These are phyloP conservation scores for Marchantia polymorpha DNA, from an alignment of 225 moss, liverwort and hornwort genomes.

Conservation along the genomic window DNA sequence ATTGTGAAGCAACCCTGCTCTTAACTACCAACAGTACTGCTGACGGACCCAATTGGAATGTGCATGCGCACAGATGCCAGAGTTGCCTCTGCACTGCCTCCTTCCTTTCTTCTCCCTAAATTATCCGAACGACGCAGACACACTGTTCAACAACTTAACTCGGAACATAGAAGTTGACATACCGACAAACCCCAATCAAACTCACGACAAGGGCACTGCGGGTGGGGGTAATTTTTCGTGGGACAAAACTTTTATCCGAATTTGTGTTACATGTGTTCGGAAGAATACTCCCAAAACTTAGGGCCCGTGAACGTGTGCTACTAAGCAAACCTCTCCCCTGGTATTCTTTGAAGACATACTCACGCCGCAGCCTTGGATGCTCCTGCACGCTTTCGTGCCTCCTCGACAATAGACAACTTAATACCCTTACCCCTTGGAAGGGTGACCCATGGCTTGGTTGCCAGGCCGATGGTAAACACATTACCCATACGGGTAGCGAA, in stretches of 20 bases:
- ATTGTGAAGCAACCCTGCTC: too few species aligned
- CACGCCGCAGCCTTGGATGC: slow-evolving; percentile 67
- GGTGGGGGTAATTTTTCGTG: neutral
- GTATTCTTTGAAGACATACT: slow-evolving; percentile 17
- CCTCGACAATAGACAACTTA: slow-evolving; percentile 76
- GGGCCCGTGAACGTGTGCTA: neutral
- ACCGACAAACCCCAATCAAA: slow-evolving; percentile 8
- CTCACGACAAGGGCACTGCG: slow-evolving; percentile 14
- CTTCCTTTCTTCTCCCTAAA: too few species aligned
- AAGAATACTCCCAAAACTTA: neutral
- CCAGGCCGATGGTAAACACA: slow-evolving; percentile 79
- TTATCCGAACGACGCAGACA: neutral
- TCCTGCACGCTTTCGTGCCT: slow-evolving; percentile 55
- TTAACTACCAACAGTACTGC: too few species aligned
- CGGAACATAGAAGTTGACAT: neutral
- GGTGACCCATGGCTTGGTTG: slow-evolving; percentile 78
- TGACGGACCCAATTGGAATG: too few species aligned
- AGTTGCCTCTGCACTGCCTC: too few species aligned
- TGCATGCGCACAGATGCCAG: too few species aligned
- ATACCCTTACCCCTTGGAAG: slow-evolving; percentile 92
- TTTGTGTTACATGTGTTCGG: slow-evolving; percentile 11
- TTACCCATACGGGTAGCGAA: slow-evolving; percentile 97
- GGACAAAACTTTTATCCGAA: slow-evolving; percentile 12
- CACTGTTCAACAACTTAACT: neutral
- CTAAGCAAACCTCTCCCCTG: neutral